Percentiles rank a stretch among this genome's conserved stretches.
Evolutionary conservation across 305 asterid genomes (phyloP).

Genomic region (Fraxinus xanthoxyloides): DNA sequence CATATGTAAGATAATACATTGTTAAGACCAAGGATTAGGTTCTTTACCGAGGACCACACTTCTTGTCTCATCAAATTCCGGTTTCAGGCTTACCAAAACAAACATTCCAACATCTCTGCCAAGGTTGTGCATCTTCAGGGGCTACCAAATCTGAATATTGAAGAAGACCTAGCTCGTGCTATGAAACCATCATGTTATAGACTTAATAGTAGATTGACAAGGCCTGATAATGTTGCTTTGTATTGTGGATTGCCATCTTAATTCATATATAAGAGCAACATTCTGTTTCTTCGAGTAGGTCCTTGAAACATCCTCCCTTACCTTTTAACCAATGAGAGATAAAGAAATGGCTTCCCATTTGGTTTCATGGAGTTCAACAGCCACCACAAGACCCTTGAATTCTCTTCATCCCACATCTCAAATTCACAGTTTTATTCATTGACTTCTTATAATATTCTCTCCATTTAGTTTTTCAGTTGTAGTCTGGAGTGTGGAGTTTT

Average conservation of each 20-base stretch:
- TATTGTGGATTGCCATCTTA: not conserved
- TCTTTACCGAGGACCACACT: not conserved
- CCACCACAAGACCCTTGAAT: not conserved
- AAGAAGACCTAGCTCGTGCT: not conserved
- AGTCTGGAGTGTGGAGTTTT: not conserved
- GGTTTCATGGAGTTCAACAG: not conserved
- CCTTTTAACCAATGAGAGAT: not conserved
- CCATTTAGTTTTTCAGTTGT: not conserved
- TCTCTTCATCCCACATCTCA: not conserved
- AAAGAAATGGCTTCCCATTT: not conserved
- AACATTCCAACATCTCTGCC: not conserved
- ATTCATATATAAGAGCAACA: not conserved
- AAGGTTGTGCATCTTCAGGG: not conserved
- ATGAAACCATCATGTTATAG: not conserved
- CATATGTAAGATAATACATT: not conserved
- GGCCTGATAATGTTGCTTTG: not conserved
- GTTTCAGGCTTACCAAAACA: not conserved
- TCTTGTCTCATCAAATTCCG: not conserved
- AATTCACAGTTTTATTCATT: not conserved
- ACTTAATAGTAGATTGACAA: not conserved
- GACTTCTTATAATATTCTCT: not conserved
- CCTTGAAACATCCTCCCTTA: not conserved
- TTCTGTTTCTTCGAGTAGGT: not conserved
- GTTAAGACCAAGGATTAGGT: not conserved
- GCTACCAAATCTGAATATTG: not conserved